phyloP scores from a whole-genome alignment of 176 grass and related monocot species.

The Zea luxurians region DNA sequence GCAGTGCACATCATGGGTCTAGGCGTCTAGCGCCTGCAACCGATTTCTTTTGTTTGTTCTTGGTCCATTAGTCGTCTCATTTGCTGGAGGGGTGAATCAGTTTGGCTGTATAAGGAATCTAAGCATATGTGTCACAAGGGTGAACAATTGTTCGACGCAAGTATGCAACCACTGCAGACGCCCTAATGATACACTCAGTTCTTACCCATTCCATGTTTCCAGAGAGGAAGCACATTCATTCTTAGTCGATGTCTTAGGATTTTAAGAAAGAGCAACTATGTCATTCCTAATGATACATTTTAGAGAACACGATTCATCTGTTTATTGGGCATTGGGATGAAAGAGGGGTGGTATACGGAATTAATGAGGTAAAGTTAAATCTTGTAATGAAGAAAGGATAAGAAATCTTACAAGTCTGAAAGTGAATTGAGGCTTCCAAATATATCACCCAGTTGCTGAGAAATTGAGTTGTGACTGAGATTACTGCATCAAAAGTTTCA shows the following conservation, averaged over 20 bases:
- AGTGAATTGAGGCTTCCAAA: constrained; percentile 72
- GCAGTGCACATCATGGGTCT: background rate
- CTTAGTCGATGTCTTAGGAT: background rate
- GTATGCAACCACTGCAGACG: background rate
- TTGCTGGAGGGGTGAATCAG: background rate
- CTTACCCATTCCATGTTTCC: constrained; percentile 6
- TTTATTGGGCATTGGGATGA: background rate
- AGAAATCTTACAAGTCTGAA: constrained; percentile 74
- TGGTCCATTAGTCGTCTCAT: background rate
- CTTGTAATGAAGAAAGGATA: constrained; percentile 28
- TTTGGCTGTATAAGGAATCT: background rate
- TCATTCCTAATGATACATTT: background rate
- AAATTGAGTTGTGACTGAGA: constrained; percentile 79
- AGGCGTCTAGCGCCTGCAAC: background rate
- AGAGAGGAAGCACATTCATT: background rate
- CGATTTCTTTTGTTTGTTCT: background rate
- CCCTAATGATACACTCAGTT: background rate
- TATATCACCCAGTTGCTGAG: constrained; percentile 65
- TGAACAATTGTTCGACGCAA: background rate
- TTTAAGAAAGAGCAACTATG: background rate
- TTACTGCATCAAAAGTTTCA: constrained; percentile 58
- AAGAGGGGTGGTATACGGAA: background rate
- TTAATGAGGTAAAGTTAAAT: constrained; percentile 7
- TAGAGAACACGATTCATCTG: background rate
- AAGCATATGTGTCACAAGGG: background rate